Evolutionary conservation across 139 green algal species (phyloP).

Genomic region (Volvox reticuliferus): DNA sequence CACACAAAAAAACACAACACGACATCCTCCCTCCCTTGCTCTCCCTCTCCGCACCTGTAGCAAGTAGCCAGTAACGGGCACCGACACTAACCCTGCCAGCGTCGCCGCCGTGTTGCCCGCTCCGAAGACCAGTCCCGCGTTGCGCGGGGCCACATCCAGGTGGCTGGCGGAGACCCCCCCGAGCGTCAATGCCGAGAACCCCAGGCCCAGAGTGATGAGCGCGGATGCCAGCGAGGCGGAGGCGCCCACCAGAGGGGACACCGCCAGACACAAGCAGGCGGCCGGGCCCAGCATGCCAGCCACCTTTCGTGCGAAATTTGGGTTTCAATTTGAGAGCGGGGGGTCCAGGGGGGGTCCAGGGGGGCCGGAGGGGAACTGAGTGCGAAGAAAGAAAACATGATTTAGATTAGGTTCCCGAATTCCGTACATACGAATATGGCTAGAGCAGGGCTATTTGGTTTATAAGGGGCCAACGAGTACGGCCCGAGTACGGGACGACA

Average conservation of each 20-base stretch:
- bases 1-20: not conserved
- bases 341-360: too few species aligned
- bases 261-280: slow-evolving; percentile 73
- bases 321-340: too few species aligned
- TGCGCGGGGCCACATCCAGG: slow-evolving; percentile 81
- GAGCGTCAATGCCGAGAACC: slow-evolving; percentile 81
- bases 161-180: slow-evolving; percentile 80
- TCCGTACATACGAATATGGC: too few species aligned
- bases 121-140: slow-evolving; percentile 82
- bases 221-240: slow-evolving; percentile 59
- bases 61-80: slow-evolving; percentile 75
- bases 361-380: slow-evolving; percentile 41
- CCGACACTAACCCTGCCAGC: slow-evolving; percentile 77
- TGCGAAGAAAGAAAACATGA: not conserved
- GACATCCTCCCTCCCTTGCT: not conserved
- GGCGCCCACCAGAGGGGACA: slow-evolving; percentile 67
- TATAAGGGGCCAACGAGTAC: too few species aligned
- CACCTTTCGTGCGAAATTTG: slow-evolving; percentile 8
- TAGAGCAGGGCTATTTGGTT: too few species aligned
- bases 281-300: slow-evolving; percentile 85
- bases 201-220: slow-evolving; percentile 80
- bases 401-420: too few species aligned
- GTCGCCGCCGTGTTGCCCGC: slow-evolving; percentile 84
- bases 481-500: too few species aligned
- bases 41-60: slow-evolving; percentile 49